Evolutionary conservation across 345 rosid species (phyloP).

Genomic region (Excoecaria agallocha): DNA sequence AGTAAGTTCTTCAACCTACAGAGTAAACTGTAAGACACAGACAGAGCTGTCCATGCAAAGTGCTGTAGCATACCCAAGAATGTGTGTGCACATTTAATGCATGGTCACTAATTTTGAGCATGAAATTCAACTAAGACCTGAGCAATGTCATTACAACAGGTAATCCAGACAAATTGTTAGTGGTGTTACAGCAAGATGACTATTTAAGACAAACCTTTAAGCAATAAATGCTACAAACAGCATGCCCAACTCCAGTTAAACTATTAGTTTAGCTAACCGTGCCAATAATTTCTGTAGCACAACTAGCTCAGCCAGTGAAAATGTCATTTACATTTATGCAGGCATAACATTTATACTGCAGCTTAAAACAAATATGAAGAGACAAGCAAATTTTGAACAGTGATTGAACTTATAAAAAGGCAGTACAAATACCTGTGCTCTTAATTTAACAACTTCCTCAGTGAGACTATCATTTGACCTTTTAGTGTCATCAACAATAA

Average conservation of each 20-base stretch:
- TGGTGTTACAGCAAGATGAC: not conserved
- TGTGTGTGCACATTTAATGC: not conserved
- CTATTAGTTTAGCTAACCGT: not conserved
- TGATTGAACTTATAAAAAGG: not conserved
- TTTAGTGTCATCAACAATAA: conserved; percentile 43
- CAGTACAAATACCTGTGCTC: conserved; percentile 46
- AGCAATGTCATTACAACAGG: not conserved
- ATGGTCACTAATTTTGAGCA: not conserved
- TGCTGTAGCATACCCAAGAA: not conserved
- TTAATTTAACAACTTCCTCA: conserved; percentile 54
- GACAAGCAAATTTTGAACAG: not conserved
- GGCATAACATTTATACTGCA: not conserved
- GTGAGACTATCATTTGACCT: conserved; percentile 36
- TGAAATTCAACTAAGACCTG: not conserved
- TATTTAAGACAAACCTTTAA: not conserved
- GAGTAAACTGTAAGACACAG: conserved; percentile 5
- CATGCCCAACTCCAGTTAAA: not conserved
- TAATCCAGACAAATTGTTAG: not conserved
- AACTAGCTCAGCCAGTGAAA: not conserved
- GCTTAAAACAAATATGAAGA: not conserved
- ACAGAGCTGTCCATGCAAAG: not conserved
- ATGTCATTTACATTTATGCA: not conserved
- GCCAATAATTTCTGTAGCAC: not conserved
- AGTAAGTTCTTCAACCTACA: conserved; percentile 70
- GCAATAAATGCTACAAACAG: not conserved